phyloP scores from a whole-genome alignment of 2,329 filamentous ascomycete genomes.

The Coniochaeta ligniaria region DNA sequence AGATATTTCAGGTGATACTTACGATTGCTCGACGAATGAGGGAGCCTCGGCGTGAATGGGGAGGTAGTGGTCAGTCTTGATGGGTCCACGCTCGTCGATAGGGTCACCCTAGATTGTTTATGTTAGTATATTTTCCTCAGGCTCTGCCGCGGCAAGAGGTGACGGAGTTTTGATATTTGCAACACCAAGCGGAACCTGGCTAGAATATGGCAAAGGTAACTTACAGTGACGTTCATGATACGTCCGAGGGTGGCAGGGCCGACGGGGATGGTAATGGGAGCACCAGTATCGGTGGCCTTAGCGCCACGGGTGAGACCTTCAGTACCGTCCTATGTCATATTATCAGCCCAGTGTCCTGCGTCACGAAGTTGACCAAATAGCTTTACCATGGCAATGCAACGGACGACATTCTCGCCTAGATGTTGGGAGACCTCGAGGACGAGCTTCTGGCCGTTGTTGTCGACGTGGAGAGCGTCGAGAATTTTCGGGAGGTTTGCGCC shows the following conservation, averaged over 20 bases:
- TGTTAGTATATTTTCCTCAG: not conserved
- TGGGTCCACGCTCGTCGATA: constrained; percentile 97
- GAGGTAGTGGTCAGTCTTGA: constrained; percentile 81
- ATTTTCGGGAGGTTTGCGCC: constrained; percentile 88
- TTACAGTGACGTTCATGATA: constrained; percentile 95
- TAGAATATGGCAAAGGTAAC: not conserved
- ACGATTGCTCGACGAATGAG: constrained; percentile 84
- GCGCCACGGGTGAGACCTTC: constrained; percentile 97
- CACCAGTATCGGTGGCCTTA: constrained; percentile 79
- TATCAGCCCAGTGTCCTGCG: not conserved
- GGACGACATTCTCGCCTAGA: constrained; percentile 97
- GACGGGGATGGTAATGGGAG: constrained; percentile 94
- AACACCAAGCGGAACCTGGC: not conserved
- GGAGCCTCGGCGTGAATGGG: constrained; percentile 96
- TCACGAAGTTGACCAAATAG: not conserved
- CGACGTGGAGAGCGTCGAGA: constrained; percentile 90
- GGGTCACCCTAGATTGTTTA: constrained; percentile 63
- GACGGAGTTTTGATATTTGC: not conserved
- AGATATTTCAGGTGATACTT: not conserved
- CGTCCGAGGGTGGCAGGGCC: constrained; percentile 89
- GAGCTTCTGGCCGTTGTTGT: constrained; percentile 90
- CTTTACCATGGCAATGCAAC: constrained; percentile 93
- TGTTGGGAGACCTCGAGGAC: constrained; percentile 99
- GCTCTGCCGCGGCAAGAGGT: not conserved
- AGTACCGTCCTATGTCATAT: constrained; percentile 53